A percentile compares a stretch with the other conserved stretches of the same genome.
Evolutionary conservation across 1,284 basidiomycete species (phyloP).

Genomic region (Polyporus tsugae): DNA sequence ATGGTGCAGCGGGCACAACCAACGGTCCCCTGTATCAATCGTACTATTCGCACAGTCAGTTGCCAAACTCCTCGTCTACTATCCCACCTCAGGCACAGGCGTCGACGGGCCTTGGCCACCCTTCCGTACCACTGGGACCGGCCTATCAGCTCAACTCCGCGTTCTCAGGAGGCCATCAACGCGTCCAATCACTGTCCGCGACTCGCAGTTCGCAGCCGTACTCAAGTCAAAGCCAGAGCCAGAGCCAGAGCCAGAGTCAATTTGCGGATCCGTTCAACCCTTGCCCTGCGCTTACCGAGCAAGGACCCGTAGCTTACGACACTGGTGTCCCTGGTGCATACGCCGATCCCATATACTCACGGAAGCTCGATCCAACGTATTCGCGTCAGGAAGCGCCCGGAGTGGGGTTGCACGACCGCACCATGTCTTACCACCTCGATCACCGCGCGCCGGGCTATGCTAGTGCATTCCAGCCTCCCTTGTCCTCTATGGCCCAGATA

Average conservation of each 20-base stretch:
- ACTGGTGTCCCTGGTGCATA: conserved; percentile 33
- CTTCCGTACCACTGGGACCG: conserved; percentile 10
- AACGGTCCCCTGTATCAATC: conserved; percentile 20
- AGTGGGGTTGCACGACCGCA: conserved; percentile 20
- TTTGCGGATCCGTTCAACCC: conserved; percentile 27
- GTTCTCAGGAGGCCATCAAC: conserved; percentile 30
- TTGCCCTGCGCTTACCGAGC: conserved; percentile 28
- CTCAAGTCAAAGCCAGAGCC: conserved; percentile 27
- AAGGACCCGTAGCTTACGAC: conserved; percentile 26
- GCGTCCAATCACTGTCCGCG: conserved; percentile 34
- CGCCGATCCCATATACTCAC: conserved; percentile 32
- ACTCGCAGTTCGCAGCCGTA: conserved; percentile 23
- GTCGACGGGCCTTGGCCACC: conserved; percentile 20
- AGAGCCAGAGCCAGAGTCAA: conserved; percentile 10
- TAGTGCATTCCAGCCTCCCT: conserved; percentile 21
- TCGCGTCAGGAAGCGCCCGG: conserved; percentile 29
- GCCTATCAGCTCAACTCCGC: conserved; percentile 21
- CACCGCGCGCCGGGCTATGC: conserved; percentile 18
- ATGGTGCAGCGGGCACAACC: conserved; percentile 21
- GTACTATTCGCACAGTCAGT: conserved; percentile 15
- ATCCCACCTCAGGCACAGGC: conserved; percentile 26
- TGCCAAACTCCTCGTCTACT: conserved; percentile 13
- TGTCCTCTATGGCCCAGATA: conserved; percentile 31
- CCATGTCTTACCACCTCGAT: conserved; percentile 29
- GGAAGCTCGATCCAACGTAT: conserved; percentile 22